A percentile compares a stretch with the other conserved stretches of the same genome.
phyloP scores from a whole-genome alignment of 768 basidiomycete genomes.

The Boletellus ananas region DNA sequence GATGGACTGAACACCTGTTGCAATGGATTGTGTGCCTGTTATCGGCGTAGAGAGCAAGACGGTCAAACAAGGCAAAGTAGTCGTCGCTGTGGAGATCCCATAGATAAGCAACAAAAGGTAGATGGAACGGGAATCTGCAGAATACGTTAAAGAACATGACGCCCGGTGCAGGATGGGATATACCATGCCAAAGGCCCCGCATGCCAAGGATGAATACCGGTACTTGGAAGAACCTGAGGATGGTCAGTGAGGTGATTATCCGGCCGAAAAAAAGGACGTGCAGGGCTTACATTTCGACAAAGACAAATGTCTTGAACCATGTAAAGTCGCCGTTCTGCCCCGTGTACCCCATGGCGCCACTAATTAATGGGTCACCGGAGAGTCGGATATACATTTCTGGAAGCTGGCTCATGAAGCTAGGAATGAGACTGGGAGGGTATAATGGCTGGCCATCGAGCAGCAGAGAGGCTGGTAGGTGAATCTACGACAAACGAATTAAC shows the following conservation, averaged over 20 bases:
- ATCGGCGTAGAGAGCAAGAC: constrained; percentile 53
- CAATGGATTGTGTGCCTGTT: constrained; percentile 32
- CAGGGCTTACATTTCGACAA: constrained; percentile 53
- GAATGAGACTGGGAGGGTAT: constrained; percentile 51
- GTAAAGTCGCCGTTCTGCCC: constrained; percentile 36
- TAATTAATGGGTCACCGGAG: constrained; percentile 67
- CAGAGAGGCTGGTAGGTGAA: constrained; percentile 68
- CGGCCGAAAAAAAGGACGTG: neutral
- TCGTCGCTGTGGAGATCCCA: constrained; percentile 74
- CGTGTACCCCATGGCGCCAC: constrained; percentile 43
- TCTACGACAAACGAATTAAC: constrained; percentile 27
- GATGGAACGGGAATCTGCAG: constrained; percentile 46
- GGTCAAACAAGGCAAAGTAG: constrained; percentile 67
- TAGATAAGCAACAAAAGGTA: constrained; percentile 69
- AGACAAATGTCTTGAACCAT: constrained; percentile 66
- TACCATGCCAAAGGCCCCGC: constrained; percentile 55
- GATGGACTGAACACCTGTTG: constrained; percentile 36
- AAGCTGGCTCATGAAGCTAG: constrained; percentile 42
- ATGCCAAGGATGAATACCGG: constrained; percentile 75
- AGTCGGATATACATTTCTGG: constrained; percentile 49
- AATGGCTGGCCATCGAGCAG: constrained; percentile 69
- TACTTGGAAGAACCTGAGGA: constrained; percentile 55
- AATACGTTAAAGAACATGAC: neutral
- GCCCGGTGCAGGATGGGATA: neutral
- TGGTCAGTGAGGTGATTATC: neutral